Evolutionary conservation across 1,139 yeast genomes (phyloP).

Genomic region (Meyerozyma athensensis): DNA sequence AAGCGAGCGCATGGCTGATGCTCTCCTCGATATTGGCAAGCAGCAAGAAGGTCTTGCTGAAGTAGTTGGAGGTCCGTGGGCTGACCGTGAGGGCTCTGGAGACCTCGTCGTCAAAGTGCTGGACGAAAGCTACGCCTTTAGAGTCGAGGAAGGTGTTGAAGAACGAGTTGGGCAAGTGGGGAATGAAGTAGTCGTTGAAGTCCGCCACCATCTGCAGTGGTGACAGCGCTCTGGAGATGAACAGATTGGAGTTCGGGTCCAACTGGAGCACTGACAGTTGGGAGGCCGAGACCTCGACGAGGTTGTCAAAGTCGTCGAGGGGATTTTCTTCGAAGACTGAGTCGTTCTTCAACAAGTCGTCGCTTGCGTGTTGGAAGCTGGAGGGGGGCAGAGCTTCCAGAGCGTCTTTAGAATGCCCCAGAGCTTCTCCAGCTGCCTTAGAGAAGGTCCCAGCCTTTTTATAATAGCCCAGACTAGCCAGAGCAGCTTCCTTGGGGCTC

Average conservation of each 20-base stretch:
- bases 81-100: not conserved
- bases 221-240: not conserved
- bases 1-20: constrained; percentile 13
- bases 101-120: not conserved
- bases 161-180: not conserved
- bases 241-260: not conserved
- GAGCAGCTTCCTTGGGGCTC: too few relatives aligned
- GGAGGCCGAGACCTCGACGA: not conserved
- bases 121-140: constrained; percentile 4
- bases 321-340: not conserved
- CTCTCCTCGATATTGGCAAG: constrained; percentile 12
- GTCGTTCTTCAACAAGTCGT: not conserved
- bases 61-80: constrained; percentile 13
- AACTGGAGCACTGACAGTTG: not conserved
- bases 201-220: not conserved
- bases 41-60: constrained; percentile 15
- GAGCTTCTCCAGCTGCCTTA: too few relatives aligned
- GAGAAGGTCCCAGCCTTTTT: too few relatives aligned
- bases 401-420: too few relatives aligned
- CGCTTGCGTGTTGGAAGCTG: too few relatives aligned
- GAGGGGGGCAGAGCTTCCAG: too few relatives aligned
- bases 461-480: too few relatives aligned
- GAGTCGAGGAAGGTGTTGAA: not conserved
- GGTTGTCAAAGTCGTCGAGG: not conserved
- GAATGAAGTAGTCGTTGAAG: not conserved